A percentile compares a stretch with the other conserved stretches of the same genome.
Evolutionary conservation across 1,284 basidiomycete genomes (phyloP).

Genomic region (Dichomitus squalens): DNA sequence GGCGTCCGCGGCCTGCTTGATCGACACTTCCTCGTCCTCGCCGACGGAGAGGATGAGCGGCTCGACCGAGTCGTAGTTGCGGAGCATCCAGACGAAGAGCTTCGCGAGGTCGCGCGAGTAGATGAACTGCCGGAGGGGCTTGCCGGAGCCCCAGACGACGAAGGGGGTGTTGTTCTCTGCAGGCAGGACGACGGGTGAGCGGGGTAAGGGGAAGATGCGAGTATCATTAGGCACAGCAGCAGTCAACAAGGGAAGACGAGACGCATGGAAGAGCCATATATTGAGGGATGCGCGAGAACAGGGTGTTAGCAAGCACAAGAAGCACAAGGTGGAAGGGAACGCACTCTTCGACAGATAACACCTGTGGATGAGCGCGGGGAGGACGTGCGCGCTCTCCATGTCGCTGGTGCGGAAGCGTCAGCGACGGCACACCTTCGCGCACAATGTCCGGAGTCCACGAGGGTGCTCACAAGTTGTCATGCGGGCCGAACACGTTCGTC

Average conservation of each 20-base stretch:
- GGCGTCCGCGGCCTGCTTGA: slow-evolving; percentile 82
- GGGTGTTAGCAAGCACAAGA: background rate
- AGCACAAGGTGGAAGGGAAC: slow-evolving; percentile 20
- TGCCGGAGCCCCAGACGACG: slow-evolving; percentile 82
- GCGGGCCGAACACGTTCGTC: slow-evolving; percentile 87
- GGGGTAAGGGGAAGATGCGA: too few species aligned
- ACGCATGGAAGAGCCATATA: background rate
- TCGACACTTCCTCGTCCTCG: slow-evolving; percentile 88
- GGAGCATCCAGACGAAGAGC: slow-evolving; percentile 89
- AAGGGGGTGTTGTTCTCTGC: slow-evolving; percentile 83
- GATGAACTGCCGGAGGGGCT: slow-evolving; percentile 90
- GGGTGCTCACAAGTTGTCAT: slow-evolving; percentile 70
- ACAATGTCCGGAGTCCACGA: slow-evolving; percentile 1
- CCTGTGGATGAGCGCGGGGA: slow-evolving; percentile 88
- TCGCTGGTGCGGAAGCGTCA: slow-evolving; percentile 50
- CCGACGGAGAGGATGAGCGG: slow-evolving; percentile 87
- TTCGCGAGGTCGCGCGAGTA: slow-evolving; percentile 93
- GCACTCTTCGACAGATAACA: slow-evolving; percentile 85
- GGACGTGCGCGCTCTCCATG: slow-evolving; percentile 87
- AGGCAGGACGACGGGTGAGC: background rate
- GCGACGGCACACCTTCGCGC: slow-evolving; percentile 12
- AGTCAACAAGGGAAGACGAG: background rate
- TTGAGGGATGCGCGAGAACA: background rate
- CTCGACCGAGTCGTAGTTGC: slow-evolving; percentile 87
- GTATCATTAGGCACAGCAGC: too few species aligned